Percentiles rank a stretch among this genome's conserved stretches.
Evolutionary conservation across 106 monocot species (phyloP).

Genomic region (Xerophyta viscosa): DNA sequence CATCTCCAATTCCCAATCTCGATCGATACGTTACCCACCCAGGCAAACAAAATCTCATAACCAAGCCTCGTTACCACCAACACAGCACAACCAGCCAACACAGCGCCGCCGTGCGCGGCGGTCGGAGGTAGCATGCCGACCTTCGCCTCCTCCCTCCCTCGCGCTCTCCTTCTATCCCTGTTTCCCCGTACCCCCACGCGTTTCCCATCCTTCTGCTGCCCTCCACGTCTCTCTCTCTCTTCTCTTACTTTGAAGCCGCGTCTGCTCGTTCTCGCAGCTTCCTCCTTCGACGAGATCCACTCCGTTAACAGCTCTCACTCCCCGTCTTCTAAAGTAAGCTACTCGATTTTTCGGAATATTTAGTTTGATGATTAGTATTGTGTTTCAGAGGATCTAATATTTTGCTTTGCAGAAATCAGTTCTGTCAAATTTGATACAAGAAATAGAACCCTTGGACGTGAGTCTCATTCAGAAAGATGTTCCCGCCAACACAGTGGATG

Average conservation of each 20-base stretch:
- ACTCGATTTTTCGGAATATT: neutral
- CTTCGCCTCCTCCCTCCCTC: slow-evolving; percentile 22
- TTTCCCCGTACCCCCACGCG: slow-evolving; percentile 14
- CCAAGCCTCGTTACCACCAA: too few relatives aligned
- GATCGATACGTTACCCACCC: too few relatives aligned
- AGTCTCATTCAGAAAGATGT: slow-evolving; percentile 87
- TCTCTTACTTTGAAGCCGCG: neutral
- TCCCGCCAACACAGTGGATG: slow-evolving; percentile 74
- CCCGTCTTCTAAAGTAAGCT: slow-evolving; percentile 31
- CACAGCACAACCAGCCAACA: too few relatives aligned
- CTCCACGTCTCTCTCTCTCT: neutral
- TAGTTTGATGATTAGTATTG: neutral
- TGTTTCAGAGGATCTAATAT: neutral
- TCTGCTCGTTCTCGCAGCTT: slow-evolving; percentile 8
- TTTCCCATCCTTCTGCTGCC: neutral
- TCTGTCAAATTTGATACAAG: slow-evolving; percentile 82
- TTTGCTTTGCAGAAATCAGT: slow-evolving; percentile 42
- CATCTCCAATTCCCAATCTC: too few relatives aligned
- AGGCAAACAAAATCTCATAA: too few relatives aligned
- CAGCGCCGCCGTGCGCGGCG: neutral
- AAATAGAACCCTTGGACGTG: slow-evolving; percentile 92
- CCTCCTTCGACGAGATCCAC: slow-evolving; percentile 35
- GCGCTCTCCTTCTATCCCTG: slow-evolving; percentile 23
- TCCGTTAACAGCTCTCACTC: slow-evolving; percentile 14
- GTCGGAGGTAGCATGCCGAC: slow-evolving; percentile 39